Percentiles rank a stretch among this genome's conserved stretches.
These are phyloP conservation scores for Metarhizium humberi DNA, from an alignment of 2,329 filamentous ascomycete species.

Conservation along the genomic window DNA sequence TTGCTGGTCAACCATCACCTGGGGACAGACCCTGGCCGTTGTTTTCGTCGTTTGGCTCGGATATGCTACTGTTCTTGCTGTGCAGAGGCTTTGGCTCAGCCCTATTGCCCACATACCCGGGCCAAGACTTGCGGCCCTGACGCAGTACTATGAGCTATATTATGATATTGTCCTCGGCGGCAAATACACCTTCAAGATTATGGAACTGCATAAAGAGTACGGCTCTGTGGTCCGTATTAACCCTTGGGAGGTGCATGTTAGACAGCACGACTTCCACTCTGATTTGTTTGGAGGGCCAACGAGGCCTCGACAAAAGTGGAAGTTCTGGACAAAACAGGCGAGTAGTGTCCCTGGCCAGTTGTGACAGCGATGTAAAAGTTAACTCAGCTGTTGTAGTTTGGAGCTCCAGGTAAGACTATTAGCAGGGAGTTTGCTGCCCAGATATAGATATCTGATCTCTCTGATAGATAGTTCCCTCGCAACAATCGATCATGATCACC, in stretches of 20 bases:
- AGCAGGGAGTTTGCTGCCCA: background rate
- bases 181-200: conserved; percentile 31
- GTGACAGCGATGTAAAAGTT: background rate
- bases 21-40: conserved; percentile 16
- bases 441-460: background rate
- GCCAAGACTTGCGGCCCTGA: conserved; percentile 28
- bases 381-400: conserved; percentile 15
- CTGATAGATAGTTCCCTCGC: conserved; percentile 22
- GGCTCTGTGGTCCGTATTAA: conserved; percentile 31
- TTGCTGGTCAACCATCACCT: conserved; percentile 13
- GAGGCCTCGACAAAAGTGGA: conserved; percentile 22
- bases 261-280: conserved; percentile 27
- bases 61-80: conserved; percentile 18
- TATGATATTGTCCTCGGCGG: conserved; percentile 32
- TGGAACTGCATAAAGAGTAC: conserved; percentile 31
- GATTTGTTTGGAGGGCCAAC: conserved; percentile 26
- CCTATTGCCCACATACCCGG: conserved; percentile 29
- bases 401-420: conserved; percentile 21
- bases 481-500: conserved; percentile 24
- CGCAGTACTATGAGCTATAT: conserved; percentile 31
- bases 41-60: conserved; percentile 17
- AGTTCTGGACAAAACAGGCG: conserved; percentile 27
- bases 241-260: conserved; percentile 30
- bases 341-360: conserved; percentile 1
- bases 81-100: conserved; percentile 26